Evolutionary conservation across 129 eudicot species (phyloP).

Genomic region (Arctium lappa): DNA sequence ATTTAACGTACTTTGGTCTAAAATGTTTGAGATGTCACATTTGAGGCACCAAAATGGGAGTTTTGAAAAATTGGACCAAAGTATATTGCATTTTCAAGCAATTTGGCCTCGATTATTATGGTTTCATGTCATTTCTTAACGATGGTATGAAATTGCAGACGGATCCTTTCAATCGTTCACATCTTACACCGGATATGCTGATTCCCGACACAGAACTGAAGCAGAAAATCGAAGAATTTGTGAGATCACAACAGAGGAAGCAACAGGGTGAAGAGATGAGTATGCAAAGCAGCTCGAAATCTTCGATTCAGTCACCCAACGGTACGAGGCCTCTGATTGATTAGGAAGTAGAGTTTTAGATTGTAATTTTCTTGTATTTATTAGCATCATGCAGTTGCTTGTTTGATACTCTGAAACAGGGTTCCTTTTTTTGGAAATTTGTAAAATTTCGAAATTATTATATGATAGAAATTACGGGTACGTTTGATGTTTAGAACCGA

Average conservation of each 20-base stretch:
- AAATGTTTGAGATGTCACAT: too few relatives aligned
- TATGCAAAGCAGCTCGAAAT: slow-evolving; percentile 50
- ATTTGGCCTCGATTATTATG: background rate
- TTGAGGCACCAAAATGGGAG: too few relatives aligned
- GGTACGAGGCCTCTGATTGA: slow-evolving; percentile 49
- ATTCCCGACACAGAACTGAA: slow-evolving; percentile 81
- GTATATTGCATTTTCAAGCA: background rate
- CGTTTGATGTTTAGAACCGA: slow-evolving; percentile 3
- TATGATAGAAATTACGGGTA: slow-evolving; percentile 12
- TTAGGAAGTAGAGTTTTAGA: slow-evolving; percentile 27
- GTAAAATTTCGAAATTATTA: background rate
- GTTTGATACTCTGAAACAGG: background rate
- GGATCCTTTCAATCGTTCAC: slow-evolving; percentile 95
- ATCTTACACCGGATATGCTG: slow-evolving; percentile 83
- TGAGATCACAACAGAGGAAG: slow-evolving; percentile 50
- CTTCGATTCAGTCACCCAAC: slow-evolving; percentile 49
- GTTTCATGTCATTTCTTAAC: background rate
- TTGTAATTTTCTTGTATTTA: slow-evolving; percentile 20
- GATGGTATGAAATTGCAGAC: slow-evolving; percentile 48
- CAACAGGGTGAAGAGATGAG: slow-evolving; percentile 40
- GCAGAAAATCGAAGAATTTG: slow-evolving; percentile 75
- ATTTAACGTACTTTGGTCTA: too few relatives aligned
- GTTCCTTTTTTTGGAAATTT: background rate
- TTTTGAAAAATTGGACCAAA: too few relatives aligned
- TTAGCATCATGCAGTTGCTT: slow-evolving; percentile 7